Evolutionary conservation across 2,329 filamentous ascomycete species (phyloP).

Genomic region (Cladosporium sp.): DNA sequence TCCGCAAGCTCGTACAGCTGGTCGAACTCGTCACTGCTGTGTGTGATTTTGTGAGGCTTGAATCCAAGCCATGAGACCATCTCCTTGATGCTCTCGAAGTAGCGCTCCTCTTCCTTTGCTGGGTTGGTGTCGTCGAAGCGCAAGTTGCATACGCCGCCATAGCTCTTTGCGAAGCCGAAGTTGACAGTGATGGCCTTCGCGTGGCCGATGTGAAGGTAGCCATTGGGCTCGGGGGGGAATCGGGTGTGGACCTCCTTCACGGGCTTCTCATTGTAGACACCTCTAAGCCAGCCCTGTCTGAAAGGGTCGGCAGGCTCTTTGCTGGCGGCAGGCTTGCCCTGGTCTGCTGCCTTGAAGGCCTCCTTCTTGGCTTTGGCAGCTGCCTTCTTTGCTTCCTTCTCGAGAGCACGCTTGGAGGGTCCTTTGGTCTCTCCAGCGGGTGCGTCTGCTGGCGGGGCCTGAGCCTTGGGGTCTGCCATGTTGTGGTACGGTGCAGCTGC

Average conservation of each 20-base stretch:
- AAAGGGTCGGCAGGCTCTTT: conserved; percentile 46
- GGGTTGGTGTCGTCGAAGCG: conserved; percentile 96
- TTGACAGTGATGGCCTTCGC: conserved; percentile 95
- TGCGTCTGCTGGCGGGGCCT: conserved; percentile 12
- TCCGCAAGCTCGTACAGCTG: conserved; percentile 84
- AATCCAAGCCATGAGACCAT: conserved; percentile 86
- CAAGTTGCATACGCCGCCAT: conserved; percentile 72
- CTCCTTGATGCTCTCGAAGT: conserved; percentile 84
- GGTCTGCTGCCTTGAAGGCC: conserved; percentile 35
- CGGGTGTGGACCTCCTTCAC: conserved; percentile 44
- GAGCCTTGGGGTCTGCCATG: conserved; percentile 28
- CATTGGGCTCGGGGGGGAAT: conserved; percentile 68
- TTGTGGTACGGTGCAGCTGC: neutral
- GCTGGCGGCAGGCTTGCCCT: conserved; percentile 20
- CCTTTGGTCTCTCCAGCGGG: conserved; percentile 29
- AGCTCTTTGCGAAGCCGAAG: conserved; percentile 85
- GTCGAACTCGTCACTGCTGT: conserved; percentile 88
- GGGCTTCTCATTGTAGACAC: conserved; percentile 48
- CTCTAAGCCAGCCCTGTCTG: conserved; percentile 47
- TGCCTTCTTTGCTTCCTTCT: conserved; percentile 48
- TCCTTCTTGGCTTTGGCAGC: conserved; percentile 42
- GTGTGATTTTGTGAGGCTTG: conserved; percentile 71
- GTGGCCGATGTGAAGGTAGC: conserved; percentile 89
- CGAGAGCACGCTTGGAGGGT: conserved; percentile 44
- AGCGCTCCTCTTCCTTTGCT: conserved; percentile 84